phyloP scores from a whole-genome alignment of 1,139 yeast species.

The Kodamaea anthophila region DNA sequence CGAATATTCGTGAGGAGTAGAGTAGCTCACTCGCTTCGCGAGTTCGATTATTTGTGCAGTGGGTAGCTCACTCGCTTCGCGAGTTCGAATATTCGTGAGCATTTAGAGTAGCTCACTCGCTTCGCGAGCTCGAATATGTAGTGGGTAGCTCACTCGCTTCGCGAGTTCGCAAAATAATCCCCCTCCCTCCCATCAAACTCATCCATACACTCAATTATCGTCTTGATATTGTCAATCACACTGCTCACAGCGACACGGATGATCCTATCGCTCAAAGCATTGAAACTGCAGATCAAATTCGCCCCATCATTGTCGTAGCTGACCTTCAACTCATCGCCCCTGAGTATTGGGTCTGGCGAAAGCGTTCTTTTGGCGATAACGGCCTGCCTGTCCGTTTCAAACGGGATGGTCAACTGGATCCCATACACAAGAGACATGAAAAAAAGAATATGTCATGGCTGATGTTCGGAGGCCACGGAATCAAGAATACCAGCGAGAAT shows the following conservation, averaged over 20 bases:
- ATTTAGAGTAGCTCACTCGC: too few relatives aligned
- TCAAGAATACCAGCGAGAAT: too few relatives aligned
- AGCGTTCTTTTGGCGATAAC: slow-evolving; percentile 53
- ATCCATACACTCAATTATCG: slow-evolving; percentile 63
- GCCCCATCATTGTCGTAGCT: slow-evolving; percentile 25
- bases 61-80: too few relatives aligned
- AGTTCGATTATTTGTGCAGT: too few relatives aligned
- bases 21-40: too few relatives aligned
- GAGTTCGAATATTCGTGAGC: too few relatives aligned
- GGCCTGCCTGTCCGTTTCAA: slow-evolving; percentile 55
- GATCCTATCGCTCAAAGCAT: slow-evolving; percentile 56
- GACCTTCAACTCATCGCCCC: slow-evolving; percentile 52
- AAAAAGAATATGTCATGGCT: not conserved
- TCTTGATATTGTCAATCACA: slow-evolving; percentile 57
- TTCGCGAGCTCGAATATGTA: too few relatives aligned
- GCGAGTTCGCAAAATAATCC: too few relatives aligned
- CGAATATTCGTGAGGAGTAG: too few relatives aligned
- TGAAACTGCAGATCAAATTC: slow-evolving; percentile 37
- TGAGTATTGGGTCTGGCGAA: slow-evolving; percentile 73
- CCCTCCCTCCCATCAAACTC: slow-evolving; percentile 45
- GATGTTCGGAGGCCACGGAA: not conserved
- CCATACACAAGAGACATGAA: slow-evolving; percentile 8
- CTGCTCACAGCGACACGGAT: slow-evolving; percentile 68
- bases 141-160: too few relatives aligned
- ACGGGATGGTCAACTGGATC: slow-evolving; percentile 49